Percentiles rank a stretch among this genome's conserved stretches.
These are phyloP conservation scores for Verticillium dahliae DNA, from an alignment of 2,329 filamentous ascomycete species.

Conservation along the genomic window DNA sequence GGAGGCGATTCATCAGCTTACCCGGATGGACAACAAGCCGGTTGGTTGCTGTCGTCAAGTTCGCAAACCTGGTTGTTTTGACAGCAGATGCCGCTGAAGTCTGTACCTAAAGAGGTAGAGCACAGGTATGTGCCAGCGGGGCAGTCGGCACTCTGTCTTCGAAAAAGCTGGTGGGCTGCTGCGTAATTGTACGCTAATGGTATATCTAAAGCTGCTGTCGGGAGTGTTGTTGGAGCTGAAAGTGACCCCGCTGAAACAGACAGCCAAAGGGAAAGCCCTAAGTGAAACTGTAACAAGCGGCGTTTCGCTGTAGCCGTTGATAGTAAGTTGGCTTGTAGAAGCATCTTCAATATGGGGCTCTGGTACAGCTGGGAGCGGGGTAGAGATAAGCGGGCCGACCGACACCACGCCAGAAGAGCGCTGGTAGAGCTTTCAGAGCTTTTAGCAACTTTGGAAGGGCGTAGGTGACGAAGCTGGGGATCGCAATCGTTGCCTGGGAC, in stretches of 20 bases:
- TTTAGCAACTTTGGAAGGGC: too few species aligned
- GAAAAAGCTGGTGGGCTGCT: constrained; percentile 1
- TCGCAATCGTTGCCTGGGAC: too few species aligned
- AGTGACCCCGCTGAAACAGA: not conserved
- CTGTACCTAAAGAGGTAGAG: constrained; percentile 34
- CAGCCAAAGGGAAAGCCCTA: not conserved
- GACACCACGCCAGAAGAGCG: too few species aligned
- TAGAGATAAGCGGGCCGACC: not conserved
- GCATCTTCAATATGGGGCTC: not conserved
- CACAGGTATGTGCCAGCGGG: constrained; percentile 45
- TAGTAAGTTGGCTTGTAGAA: not conserved
- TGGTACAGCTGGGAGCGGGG: not conserved
- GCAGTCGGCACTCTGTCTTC: constrained; percentile 26
- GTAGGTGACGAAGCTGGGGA: too few species aligned
- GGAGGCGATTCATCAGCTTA: constrained; percentile 20
- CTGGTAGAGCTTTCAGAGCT: too few species aligned
- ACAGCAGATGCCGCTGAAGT: constrained; percentile 45
- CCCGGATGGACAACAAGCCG: constrained; percentile 49
- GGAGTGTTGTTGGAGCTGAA: not conserved
- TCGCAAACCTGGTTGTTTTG: constrained; percentile 42
- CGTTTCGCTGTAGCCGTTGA: not conserved
- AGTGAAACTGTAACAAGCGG: not conserved
- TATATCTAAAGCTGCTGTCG: not conserved
- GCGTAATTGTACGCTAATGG: not conserved
- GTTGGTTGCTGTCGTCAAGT: constrained; percentile 38